Base-by-base conservation (phyloP, 192 early-diverging fungal species). In the Podila minutissima region DNA sequence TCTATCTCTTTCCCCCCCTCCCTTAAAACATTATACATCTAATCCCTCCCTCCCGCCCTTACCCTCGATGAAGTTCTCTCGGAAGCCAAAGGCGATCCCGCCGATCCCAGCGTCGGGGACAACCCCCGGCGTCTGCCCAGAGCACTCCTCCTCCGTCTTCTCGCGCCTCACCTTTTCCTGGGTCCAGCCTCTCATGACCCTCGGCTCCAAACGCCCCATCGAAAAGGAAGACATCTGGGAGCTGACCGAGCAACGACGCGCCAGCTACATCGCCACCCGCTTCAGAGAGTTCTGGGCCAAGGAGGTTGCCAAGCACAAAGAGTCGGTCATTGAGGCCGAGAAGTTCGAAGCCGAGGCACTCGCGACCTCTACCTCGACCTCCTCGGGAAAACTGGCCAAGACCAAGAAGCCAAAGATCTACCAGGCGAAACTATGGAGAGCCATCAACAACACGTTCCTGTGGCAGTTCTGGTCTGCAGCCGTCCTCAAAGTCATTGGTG, bases 191-290 rank as follows among this genome's bases (percentile, higher is more conserved):
- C 71, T 88, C 81, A 88, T 89, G 84, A 87, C 75, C 75, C 86
- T 87, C n/a, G 94, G 90, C n/a, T 90, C 90, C 64, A 83, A 85
- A 71, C 86, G 90, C 7, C 86, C 90, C 3, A 74, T 93, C 6
- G 88, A 93, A 69, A 88, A 83, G 63, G 85, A 85, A n/a, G 89
- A 94, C 73, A 60, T 94, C 32, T 91, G 90, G 66, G 65, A 69
- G 13, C 38, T 86, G 29, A 81, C 71, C 20, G 85, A 86, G 32
- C 29, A 32, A 28, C 64, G 83, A 46, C 65, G 72, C 17, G 74
- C 85, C n/a, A 58, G 32, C 53, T 75, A 78, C 51, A 2, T 86
- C 10, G 53, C 62, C 2, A 64, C 50, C 13, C 32, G 58, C 2
- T 86, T 86, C 49, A 74, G 82, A 58, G 29, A 71, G 24, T 29